Evolutionary conservation across 2,329 filamentous ascomycete genomes (phyloP), one percentile per base, ranked within the genome.

Genomic region (Bretziella fagacearum): DNA sequence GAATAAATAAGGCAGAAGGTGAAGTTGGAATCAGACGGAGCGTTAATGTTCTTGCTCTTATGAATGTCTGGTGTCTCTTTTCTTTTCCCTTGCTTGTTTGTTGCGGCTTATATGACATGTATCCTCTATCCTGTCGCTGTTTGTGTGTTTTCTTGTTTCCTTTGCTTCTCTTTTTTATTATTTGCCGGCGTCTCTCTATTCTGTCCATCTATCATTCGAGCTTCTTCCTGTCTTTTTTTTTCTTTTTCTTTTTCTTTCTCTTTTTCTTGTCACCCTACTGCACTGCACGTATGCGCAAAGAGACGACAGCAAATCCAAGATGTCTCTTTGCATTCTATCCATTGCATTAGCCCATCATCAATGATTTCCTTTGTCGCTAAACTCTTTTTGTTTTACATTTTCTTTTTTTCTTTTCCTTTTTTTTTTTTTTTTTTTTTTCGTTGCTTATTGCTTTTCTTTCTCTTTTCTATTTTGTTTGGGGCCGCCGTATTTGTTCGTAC

Each of bases 41-140:
- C 25, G 33, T 44, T 29, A 33, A 35, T 30, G 29, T 44, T 35
- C 27, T 35, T 37, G 42, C 37, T 35, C 25, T 20, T 52, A 33
- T 33, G 30, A 33, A 33, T 50, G 25, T 50, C 20, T 44, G 51
- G 40, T 45, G 45, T 47, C 23, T 13, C 36, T 52, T 46, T 42
- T 50, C 42, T 44, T 49, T 43, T 15, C 42, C 22, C 51, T 50
- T 49, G 49, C 29, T 27, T 33, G 13, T 41, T 17, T 48, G 13
- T 43, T 32, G 20, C 18, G 25, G 23, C 25, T 13, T 13, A 17
- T 43, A 29, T 30, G 11, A 15, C n/a, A 11, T 13, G 10, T 8
- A 15, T 32, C 22, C 17, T 8, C 35, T 37, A n/a, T 20, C 3
- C 23, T 23, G 37, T 15, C 17, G n/a, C n/a, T 13, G 23, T 45